Conservation (phyloP, 2,329 filamentous ascomycete genomes). For the Blastomyces parvus region DNA sequence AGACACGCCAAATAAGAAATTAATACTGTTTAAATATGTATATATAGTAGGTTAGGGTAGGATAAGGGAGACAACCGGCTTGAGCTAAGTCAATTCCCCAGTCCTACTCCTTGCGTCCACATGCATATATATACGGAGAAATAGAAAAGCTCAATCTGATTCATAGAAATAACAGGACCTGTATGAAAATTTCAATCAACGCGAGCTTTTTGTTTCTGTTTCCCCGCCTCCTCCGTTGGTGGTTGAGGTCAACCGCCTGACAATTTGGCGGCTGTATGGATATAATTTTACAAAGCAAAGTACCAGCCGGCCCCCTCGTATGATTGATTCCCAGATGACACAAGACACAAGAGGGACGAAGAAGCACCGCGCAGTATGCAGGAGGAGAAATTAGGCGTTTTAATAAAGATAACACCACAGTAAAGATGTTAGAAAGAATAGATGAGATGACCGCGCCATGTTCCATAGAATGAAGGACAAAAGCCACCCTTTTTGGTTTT, state of each 20-base stretch:
- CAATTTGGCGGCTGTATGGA: neutral
- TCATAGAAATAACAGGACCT: neutral
- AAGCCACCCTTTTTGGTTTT: neutral
- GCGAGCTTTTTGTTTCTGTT: neutral
- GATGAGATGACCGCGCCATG: slow-evolving; percentile 13
- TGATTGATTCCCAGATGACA: neutral
- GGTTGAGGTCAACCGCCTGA: neutral
- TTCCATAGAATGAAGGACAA: neutral
- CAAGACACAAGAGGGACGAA: neutral
- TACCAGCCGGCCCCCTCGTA: neutral
- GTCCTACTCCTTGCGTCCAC: neutral
- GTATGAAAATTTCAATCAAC: neutral
- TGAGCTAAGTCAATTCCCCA: neutral
- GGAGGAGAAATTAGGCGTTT: slow-evolving; percentile 28
- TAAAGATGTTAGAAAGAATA: neutral
- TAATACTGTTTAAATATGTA: neutral
- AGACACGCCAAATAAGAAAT: too few relatives aligned
- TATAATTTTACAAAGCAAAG: neutral
- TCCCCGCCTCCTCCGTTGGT: neutral
- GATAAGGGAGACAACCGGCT: neutral
- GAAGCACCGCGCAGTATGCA: neutral
- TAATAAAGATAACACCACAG: slow-evolving; percentile 18
- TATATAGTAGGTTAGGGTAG: neutral
- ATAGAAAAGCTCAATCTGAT: neutral
- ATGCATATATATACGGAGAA: neutral